Percentiles rank a stretch among this genome's conserved stretches.
Evolutionary conservation across 2,329 filamentous ascomycete genomes (phyloP).

Genomic region (Alternaria brassicicola): DNA sequence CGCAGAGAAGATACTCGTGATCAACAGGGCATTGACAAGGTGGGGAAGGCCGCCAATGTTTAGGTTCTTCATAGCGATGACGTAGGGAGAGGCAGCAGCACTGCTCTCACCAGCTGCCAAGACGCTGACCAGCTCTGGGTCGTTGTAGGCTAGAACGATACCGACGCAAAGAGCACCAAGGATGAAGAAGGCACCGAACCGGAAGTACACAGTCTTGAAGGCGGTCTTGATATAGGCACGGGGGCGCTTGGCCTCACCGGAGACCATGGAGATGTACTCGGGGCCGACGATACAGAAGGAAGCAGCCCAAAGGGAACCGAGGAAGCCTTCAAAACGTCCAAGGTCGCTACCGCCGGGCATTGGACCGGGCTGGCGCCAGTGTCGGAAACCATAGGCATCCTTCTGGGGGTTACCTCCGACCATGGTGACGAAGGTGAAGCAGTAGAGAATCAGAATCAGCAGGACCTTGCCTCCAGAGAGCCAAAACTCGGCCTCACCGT

Average conservation of each 20-base stretch:
- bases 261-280: conserved; percentile 57
- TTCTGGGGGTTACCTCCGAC: conserved; percentile 53
- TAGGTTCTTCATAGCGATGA: conserved; percentile 65
- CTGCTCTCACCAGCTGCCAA: conserved; percentile 36
- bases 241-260: conserved; percentile 55
- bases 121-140: conserved; percentile 70
- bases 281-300: conserved; percentile 57
- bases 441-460: conserved; percentile 54
- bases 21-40: conserved; percentile 62
- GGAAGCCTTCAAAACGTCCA: conserved; percentile 46
- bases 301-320: conserved; percentile 50
- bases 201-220: conserved; percentile 56
- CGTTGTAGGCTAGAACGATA: conserved; percentile 64
- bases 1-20: conserved; percentile 63
- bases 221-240: conserved; percentile 55
- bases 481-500: conserved; percentile 55
- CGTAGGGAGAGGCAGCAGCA: conserved; percentile 66
- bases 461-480: conserved; percentile 55
- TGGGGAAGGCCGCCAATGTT: conserved; percentile 61
- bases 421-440: conserved; percentile 56
- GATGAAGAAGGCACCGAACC: conserved; percentile 56
- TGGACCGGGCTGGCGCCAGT: conserved; percentile 51
- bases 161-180: conserved; percentile 54
- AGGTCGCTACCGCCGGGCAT: conserved; percentile 35
- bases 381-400: conserved; percentile 52